A percentile compares a stretch with the other conserved stretches of the same genome.
Evolutionary conservation across 73 alveolate genomes (phyloP).

Genomic region (Halteria grandinella): DNA sequence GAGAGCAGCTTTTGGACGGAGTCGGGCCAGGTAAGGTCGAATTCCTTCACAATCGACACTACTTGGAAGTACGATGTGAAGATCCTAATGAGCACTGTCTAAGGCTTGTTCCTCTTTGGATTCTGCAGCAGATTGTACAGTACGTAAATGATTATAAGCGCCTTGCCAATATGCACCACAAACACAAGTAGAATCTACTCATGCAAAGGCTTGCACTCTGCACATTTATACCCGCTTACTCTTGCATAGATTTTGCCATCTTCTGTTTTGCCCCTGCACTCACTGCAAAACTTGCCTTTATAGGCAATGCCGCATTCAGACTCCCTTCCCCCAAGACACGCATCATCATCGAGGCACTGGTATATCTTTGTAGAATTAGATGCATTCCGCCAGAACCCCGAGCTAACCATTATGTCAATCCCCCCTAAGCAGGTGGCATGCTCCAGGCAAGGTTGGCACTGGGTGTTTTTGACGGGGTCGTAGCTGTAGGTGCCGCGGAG

Average conservation of each 20-base stretch:
- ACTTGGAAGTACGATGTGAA: conserved; percentile 36
- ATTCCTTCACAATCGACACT: not conserved
- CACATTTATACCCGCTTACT: not conserved
- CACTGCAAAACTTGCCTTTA: not conserved
- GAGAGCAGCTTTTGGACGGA: not conserved
- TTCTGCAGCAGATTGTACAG: not conserved
- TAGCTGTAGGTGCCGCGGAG: too few species aligned
- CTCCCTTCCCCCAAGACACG: conserved; percentile 23
- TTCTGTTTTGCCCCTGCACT: not conserved
- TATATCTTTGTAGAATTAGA: not conserved
- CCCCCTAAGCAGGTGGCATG: conserved; percentile 19
- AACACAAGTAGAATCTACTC: not conserved
- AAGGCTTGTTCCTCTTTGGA: conserved; percentile 4
- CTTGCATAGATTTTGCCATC: conserved; percentile 18
- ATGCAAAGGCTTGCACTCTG: not conserved
- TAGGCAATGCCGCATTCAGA: too few species aligned
- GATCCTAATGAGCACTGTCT: conserved; percentile 43
- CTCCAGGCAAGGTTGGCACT: conserved; percentile 14
- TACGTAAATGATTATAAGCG: not conserved
- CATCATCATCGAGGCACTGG: conserved; percentile 5
- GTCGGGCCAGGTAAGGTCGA: conserved; percentile 12
- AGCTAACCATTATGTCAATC: not conserved
- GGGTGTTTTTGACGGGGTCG: too few species aligned
- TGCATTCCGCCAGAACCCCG: conserved; percentile 42
- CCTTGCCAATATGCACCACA: not conserved